Evolutionary conservation across 2,329 filamentous ascomycete species (phyloP), one percentile per base, ranked within the genome.

Genomic region (Diplodia sapinea): DNA sequence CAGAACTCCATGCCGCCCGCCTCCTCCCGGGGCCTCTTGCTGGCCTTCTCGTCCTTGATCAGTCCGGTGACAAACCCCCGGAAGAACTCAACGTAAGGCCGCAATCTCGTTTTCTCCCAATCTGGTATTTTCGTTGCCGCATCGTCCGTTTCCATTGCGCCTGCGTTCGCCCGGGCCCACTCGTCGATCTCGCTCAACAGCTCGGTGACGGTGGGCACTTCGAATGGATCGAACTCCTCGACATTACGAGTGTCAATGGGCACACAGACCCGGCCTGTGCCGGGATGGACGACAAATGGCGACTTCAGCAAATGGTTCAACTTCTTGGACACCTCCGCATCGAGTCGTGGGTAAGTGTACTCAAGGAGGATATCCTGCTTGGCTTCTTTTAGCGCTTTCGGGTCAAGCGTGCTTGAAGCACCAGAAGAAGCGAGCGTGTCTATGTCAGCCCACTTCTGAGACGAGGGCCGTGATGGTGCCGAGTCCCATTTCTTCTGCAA

Each of bases 281-380:
- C 93, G 0, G 95, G 95, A 77, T 99, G 95, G 47, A 99, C 90
- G 69, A 97, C 94, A 75, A 99, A 99, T 0, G 95, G 95, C 70
- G 90, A 94, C 79, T 99, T 99, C 73, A 99, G 89, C 85, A 99
- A 88, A 85, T 99, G 95, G 82, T 97, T 98, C 68, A 96, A 88
- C 78, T 97, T 97, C 84, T 98, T 98, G 76, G 91, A 95, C 77
- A 99, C 95, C 79, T 97, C 93, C 70, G 95, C 94, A 83, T 99
- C 95, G 66, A 99, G 91, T 49, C 95, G 90, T 3, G 95, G 95
- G 79, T 99, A 99, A 7, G 95, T 97, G 81, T 99, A 98, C 80
- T 99, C 95, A 36, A 99, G 87, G 3, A 98, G 89, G 70, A 99
- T 91, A 76, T 98, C 95, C 78, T 97, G 93, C 81, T 97, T 98